phyloP scores from a whole-genome alignment of 73 alveolate genomes.

The Paramecium octaurelia region DNA sequence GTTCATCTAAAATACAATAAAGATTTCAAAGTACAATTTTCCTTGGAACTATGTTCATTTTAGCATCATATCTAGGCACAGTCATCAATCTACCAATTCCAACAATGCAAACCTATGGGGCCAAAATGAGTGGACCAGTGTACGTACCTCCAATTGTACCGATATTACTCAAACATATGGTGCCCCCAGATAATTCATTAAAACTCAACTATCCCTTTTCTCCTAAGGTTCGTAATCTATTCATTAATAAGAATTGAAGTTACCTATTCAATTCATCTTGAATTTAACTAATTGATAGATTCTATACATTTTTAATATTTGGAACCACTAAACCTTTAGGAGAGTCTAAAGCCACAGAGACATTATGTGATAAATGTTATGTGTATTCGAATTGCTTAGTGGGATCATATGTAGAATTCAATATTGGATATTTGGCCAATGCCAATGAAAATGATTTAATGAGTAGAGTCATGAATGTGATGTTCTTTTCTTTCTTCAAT shows the following conservation, averaged over 20 bases:
- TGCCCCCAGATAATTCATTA: slow-evolving; percentile 80
- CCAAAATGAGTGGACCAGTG: slow-evolving; percentile 78
- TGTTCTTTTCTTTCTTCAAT: slow-evolving; percentile 67
- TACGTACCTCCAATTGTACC: slow-evolving; percentile 91
- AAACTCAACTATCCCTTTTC: slow-evolving; percentile 68
- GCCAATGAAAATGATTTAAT: slow-evolving; percentile 82
- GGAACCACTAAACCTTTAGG: slow-evolving; percentile 89
- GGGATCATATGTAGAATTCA: slow-evolving; percentile 73
- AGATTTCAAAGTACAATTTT: slow-evolving; percentile 10
- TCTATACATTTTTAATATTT: slow-evolving; percentile 75
- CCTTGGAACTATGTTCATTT: slow-evolving; percentile 50
- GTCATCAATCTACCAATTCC: slow-evolving; percentile 85
- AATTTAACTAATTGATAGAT: slow-evolving; percentile 74
- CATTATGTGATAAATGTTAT: slow-evolving; percentile 75
- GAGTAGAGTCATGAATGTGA: slow-evolving; percentile 82
- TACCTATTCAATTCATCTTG: slow-evolving; percentile 66
- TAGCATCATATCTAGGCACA: slow-evolving; percentile 56
- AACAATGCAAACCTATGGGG: slow-evolving; percentile 83
- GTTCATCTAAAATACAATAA: slow-evolving; percentile 46
- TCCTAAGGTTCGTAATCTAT: slow-evolving; percentile 67
- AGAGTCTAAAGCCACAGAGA: slow-evolving; percentile 84
- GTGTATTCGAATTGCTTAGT: slow-evolving; percentile 74
- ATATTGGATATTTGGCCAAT: slow-evolving; percentile 68
- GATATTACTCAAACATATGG: slow-evolving; percentile 80
- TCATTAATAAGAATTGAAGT: not conserved